These are phyloP conservation scores for Endogone sp. DNA, from an alignment of 192 early-diverging fungal species.

Conservation along the genomic window DNA sequence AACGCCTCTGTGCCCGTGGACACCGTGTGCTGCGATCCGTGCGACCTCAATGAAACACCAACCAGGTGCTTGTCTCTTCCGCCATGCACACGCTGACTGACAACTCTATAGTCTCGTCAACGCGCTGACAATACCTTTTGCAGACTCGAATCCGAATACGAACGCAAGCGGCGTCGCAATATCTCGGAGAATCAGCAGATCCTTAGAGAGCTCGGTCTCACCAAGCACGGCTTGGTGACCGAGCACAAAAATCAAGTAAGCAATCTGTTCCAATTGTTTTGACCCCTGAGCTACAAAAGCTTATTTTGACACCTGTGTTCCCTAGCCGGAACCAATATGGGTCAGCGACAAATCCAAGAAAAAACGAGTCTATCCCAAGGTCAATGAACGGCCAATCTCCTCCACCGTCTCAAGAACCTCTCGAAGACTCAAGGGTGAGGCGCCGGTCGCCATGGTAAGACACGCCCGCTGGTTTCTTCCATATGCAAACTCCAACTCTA, in stretches of 20 bases:
- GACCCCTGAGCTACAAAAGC: too few relatives aligned
- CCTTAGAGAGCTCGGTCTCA: neutral
- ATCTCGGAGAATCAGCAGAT: neutral
- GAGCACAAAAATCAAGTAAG: neutral
- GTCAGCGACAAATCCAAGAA: neutral
- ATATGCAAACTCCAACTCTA: neutral
- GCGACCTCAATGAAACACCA: neutral
- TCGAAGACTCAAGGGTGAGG: constrained; percentile 19
- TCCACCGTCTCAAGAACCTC: constrained; percentile 4
- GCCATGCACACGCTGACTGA: too few relatives aligned
- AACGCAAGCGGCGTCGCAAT: neutral
- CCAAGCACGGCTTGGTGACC: neutral
- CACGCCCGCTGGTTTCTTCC: neutral
- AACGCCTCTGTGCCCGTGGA: too few relatives aligned
- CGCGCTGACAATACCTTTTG: neutral
- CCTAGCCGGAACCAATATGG: neutral
- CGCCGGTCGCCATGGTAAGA: constrained; percentile 25
- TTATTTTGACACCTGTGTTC: neutral
- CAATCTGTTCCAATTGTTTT: neutral
- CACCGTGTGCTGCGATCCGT: too few relatives aligned
- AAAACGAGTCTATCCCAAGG: too few relatives aligned
- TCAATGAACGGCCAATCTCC: neutral
- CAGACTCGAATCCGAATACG: neutral
- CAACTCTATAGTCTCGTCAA: too few relatives aligned
- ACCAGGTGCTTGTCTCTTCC: neutral